phyloP scores from a whole-genome alignment of 495 filamentous ascomycete species.

The Penicillium egyptiacum region DNA sequence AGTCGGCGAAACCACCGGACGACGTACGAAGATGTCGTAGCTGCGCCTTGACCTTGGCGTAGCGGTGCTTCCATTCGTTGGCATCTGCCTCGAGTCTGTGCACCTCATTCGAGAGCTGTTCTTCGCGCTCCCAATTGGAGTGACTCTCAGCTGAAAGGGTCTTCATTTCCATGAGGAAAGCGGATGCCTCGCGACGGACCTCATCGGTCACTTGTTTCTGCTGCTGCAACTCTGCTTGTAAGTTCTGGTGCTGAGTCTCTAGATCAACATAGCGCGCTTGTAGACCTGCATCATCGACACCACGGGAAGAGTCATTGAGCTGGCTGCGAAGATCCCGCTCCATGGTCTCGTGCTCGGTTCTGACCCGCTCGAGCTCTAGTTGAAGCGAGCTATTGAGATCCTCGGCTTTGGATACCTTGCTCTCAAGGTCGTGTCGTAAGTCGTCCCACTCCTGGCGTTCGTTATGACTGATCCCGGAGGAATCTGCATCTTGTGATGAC shows the following conservation, averaged over 20 bases:
- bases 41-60: slow-evolving; percentile 83
- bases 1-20: slow-evolving; percentile 67
- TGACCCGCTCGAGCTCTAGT: slow-evolving; percentile 71
- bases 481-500: slow-evolving; percentile 30
- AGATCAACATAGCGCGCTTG: slow-evolving; percentile 60
- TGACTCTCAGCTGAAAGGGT: slow-evolving; percentile 74
- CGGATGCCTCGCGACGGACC: slow-evolving; percentile 79
- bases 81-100: slow-evolving; percentile 75
- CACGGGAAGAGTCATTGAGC: slow-evolving; percentile 53
- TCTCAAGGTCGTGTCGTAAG: slow-evolving; percentile 70
- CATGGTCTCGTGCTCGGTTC: slow-evolving; percentile 62
- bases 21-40: slow-evolving; percentile 77
- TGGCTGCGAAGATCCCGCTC: slow-evolving; percentile 64
- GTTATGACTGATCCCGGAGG: slow-evolving; percentile 34
- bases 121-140: slow-evolving; percentile 77
- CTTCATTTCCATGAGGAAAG: slow-evolving; percentile 88
- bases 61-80: slow-evolving; percentile 84
- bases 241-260: slow-evolving; percentile 66
- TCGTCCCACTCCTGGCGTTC: slow-evolving; percentile 72
- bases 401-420: slow-evolving; percentile 74
- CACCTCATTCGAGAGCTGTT: slow-evolving; percentile 69
- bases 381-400: slow-evolving; percentile 73
- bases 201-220: slow-evolving; percentile 86
- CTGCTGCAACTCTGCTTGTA: slow-evolving; percentile 67
- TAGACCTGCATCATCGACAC: slow-evolving; percentile 47